Base-by-base conservation (phyloP, 2,329 filamentous ascomycete species). In the Allantophomopsis lycopodina region DNA sequence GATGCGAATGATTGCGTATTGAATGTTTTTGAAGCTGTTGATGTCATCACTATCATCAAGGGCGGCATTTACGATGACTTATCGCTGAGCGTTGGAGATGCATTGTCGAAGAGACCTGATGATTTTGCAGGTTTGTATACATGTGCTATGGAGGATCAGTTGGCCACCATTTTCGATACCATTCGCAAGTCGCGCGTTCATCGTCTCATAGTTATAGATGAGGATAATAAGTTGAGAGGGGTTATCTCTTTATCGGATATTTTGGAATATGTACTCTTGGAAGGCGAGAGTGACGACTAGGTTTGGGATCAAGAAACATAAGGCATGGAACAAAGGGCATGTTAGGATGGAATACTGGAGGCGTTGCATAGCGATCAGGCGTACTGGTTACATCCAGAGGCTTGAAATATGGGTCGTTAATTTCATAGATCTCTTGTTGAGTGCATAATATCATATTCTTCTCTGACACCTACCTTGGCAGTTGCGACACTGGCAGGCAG, bases 91-190 rank as follows among this genome's bases (percentile, higher is more conserved):
- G 84, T 96, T 4, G 91, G 89, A 34, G 88, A 95, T 46, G 89
- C 89, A 2, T 65, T 96, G 41, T 79, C 85, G 51, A 93, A 83
- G 59, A 76, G 89, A 45, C 76, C 85, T 11, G 83, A 93, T 39
- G 89, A 95, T 50, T 95, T 94, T 54, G 82, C 87, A 1, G 91
- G 93, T 34, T 96, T 98, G 47, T 96, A 95, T 61, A 96, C 89
- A 1, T 98, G 91, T 65, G 85, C 80, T 35, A 72, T 91, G 46
- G 81, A 93, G 45, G 91, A 98, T 60, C 79, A 88, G 40, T 72
- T 98, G 37, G 89, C 94, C 57, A 89, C 88, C 10, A 91, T 98
- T 50, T 96, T 96, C 58, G 88, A 95, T 59, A 96, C 91, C 1
- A 84, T 98, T 50, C 83, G 89, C 49, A 93, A 89, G 63, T 94